These are phyloP conservation scores for Drechslerella coelobrocha DNA, from an alignment of 2,329 filamentous ascomycete species.

Conservation along the genomic window DNA sequence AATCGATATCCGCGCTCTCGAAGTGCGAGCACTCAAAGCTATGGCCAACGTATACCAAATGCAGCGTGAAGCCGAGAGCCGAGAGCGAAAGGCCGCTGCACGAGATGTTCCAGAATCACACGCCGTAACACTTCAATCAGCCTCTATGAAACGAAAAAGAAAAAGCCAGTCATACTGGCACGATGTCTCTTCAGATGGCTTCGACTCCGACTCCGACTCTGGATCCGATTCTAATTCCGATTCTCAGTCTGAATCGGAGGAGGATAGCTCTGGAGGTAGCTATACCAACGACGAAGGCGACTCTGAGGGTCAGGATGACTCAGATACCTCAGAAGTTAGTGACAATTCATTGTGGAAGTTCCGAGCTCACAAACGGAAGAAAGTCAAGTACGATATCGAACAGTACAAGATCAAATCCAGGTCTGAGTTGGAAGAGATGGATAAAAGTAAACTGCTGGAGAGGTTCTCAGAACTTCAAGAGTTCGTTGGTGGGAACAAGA, in stretches of 20 bases:
- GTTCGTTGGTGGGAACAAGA: constrained; percentile 7
- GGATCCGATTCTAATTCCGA: background rate
- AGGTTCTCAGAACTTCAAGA: constrained; percentile 5
- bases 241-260: background rate
- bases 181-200: background rate
- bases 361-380: background rate
- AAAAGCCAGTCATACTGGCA: background rate
- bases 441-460: constrained; percentile 2
- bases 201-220: constrained; percentile 2
- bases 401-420: constrained; percentile 12
- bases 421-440: background rate
- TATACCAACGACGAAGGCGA: background rate
- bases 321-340: background rate
- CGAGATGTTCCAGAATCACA: background rate
- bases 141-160: constrained; percentile 1
- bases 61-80: constrained; percentile 17
- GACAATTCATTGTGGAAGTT: background rate
- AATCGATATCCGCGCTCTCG: constrained; percentile 8
- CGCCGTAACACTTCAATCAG: background rate
- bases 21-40: constrained; percentile 23
- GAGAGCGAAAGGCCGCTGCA: background rate
- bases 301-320: background rate
- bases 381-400: constrained; percentile 10
- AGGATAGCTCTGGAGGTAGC: too few species aligned
- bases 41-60: constrained; percentile 28